Conservation (phyloP, 176 grass and related monocot genomes). For the Oryza coarctata region DNA sequence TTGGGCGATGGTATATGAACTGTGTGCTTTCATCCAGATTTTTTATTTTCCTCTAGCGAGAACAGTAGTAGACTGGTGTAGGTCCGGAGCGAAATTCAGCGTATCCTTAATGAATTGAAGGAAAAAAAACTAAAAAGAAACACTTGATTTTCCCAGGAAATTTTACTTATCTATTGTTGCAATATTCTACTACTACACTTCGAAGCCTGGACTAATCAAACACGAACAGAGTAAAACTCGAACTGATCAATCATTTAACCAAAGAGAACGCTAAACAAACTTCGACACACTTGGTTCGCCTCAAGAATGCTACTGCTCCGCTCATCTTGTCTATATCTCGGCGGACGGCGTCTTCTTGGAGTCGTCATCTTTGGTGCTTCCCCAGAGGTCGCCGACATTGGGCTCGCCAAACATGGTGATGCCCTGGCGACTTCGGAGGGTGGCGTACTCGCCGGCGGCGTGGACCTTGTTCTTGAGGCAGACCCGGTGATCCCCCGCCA, state of each 20-base stretch:
- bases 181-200: not conserved
- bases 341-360: not conserved
- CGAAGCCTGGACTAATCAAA: not conserved
- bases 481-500: slow-evolving; percentile 38
- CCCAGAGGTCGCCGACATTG: not conserved
- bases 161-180: not conserved
- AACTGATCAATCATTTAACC: not conserved
- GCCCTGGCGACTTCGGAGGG: slow-evolving; percentile 29
- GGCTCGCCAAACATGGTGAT: slow-evolving; percentile 32
- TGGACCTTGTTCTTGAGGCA: slow-evolving; percentile 55
- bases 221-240: not conserved
- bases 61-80: too few species aligned
- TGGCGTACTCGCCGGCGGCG: slow-evolving; percentile 39
- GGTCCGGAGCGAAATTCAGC: too few species aligned
- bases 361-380: not conserved
- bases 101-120: too few species aligned
- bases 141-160: not conserved
- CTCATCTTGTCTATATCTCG: not conserved
- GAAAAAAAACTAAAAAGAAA: too few species aligned
- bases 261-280: not conserved
- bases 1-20: not conserved
- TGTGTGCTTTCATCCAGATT: too few species aligned
- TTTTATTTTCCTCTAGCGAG: too few species aligned
- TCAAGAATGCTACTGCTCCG: not conserved
- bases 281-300: too few species aligned